Evolutionary conservation across 2,329 filamentous ascomycete species (phyloP).

Genomic region (Cercospora sesami): DNA sequence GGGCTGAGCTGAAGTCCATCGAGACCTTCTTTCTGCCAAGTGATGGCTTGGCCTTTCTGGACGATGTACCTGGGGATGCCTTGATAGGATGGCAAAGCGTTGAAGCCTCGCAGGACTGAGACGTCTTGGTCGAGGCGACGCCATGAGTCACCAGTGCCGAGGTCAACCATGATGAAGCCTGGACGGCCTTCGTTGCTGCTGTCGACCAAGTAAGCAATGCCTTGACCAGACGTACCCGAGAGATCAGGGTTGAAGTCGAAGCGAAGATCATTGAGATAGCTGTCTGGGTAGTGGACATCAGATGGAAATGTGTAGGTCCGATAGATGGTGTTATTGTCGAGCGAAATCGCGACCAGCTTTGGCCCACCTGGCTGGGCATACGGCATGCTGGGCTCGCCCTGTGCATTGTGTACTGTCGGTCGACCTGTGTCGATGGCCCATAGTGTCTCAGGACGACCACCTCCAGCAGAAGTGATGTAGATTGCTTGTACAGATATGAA

Average conservation of each 20-base stretch:
- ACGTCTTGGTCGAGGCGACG: slow-evolving; percentile 41
- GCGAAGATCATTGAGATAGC: slow-evolving; percentile 51
- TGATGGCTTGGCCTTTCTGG: slow-evolving; percentile 32
- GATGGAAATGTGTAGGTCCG: slow-evolving; percentile 47
- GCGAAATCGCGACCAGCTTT: slow-evolving; percentile 47
- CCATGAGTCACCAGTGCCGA: slow-evolving; percentile 46
- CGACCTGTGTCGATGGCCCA: slow-evolving; percentile 51
- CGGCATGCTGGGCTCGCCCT: slow-evolving; percentile 43
- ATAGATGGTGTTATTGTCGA: slow-evolving; percentile 45
- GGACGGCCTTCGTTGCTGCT: slow-evolving; percentile 49
- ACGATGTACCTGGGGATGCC: slow-evolving; percentile 37
- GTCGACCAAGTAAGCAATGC: slow-evolving; percentile 51
- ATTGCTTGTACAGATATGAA: slow-evolving; percentile 50
- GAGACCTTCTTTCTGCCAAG: slow-evolving; percentile 38
- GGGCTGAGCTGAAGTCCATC: slow-evolving; percentile 43
- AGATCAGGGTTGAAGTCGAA: slow-evolving; percentile 48
- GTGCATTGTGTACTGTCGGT: slow-evolving; percentile 45
- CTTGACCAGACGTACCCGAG: slow-evolving; percentile 41
- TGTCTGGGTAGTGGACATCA: slow-evolving; percentile 48
- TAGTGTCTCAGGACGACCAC: slow-evolving; percentile 44
- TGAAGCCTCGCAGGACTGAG: slow-evolving; percentile 36
- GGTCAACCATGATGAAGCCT: slow-evolving; percentile 51
- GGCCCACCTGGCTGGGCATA: slow-evolving; percentile 50
- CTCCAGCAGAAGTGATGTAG: slow-evolving; percentile 45
- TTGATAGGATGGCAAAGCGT: slow-evolving; percentile 38